A percentile compares a stretch with the other conserved stretches of the same genome.
Evolutionary conservation across 306 rosid species (phyloP).

Genomic region (Trifolium repens): DNA sequence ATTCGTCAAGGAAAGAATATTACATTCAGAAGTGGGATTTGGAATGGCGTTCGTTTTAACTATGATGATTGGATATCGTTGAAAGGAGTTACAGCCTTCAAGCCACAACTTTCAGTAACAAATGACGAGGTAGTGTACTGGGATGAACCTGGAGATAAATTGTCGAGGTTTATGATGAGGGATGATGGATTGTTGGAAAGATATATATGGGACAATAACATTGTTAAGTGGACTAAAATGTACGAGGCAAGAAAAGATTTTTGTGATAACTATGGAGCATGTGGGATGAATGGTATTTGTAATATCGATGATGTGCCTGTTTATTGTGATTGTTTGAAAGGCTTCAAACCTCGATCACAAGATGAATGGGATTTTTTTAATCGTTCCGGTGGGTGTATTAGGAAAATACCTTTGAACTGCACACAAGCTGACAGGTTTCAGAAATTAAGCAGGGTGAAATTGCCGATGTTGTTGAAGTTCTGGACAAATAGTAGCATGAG

Average conservation of each 20-base stretch:
- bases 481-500: constrained; percentile 35
- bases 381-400: constrained; percentile 42
- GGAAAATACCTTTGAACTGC: constrained; percentile 38
- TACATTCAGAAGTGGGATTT: constrained; percentile 26
- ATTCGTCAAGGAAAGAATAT: constrained; percentile 17
- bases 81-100: constrained; percentile 13
- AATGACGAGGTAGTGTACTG: constrained; percentile 33
- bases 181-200: constrained; percentile 29
- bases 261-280: constrained; percentile 42
- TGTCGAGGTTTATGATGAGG: constrained; percentile 28
- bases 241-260: constrained; percentile 43
- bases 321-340: constrained; percentile 46
- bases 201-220: constrained; percentile 32
- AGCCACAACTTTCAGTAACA: constrained; percentile 22
- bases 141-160: constrained; percentile 40
- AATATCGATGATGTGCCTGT: constrained; percentile 10
- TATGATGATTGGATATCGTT: constrained; percentile 33
- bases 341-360: constrained; percentile 41
- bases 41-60: constrained; percentile 32
- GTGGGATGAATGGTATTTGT: constrained; percentile 54
- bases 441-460: constrained; percentile 43
- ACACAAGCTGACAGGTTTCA: constrained; percentile 38
- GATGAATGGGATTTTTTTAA: constrained; percentile 40
- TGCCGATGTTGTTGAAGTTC: constrained; percentile 46
- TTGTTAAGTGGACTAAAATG: constrained; percentile 15